phyloP scores from a whole-genome alignment of 2,329 filamentous ascomycete genomes.

The Sclerotinia minor region DNA sequence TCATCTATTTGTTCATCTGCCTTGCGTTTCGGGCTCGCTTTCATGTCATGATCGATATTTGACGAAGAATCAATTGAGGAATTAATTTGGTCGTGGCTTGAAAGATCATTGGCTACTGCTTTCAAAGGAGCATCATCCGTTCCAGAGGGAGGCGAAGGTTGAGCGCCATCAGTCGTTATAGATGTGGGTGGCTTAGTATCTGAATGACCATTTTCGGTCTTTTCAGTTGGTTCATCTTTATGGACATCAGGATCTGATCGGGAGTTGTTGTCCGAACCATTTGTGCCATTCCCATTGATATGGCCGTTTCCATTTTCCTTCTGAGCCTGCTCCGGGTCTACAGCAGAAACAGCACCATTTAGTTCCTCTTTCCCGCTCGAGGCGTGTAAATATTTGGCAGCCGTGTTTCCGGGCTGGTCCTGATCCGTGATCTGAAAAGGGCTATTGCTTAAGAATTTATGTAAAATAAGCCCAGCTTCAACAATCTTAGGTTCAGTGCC shows the following conservation, averaged over 20 bases:
- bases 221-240: constrained; percentile 21
- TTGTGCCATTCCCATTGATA: constrained; percentile 15
- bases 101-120: constrained; percentile 36
- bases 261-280: constrained; percentile 18
- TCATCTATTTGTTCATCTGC: constrained; percentile 21
- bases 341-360: background rate
- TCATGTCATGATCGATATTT: constrained; percentile 7
- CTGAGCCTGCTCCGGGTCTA: background rate
- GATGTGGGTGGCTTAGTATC: background rate
- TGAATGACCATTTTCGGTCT: constrained; percentile 26
- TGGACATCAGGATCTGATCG: constrained; percentile 9
- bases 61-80: constrained; percentile 21
- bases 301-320: constrained; percentile 21
- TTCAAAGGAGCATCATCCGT: constrained; percentile 35
- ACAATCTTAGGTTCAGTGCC: constrained; percentile 70
- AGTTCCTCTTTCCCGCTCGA: constrained; percentile 21
- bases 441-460: constrained; percentile 65
- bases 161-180: constrained; percentile 5
- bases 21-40: constrained; percentile 22
- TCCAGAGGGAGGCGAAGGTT: constrained; percentile 23
- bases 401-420: constrained; percentile 9
- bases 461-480: constrained; percentile 74
- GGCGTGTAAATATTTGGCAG: constrained; percentile 23
- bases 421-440: constrained; percentile 43
- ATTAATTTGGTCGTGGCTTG: constrained; percentile 28